Percentiles rank a stretch among this genome's conserved stretches.
Conservation (phyloP, 139 green algal genomes). For the Axilococcus clingmanii region DNA sequence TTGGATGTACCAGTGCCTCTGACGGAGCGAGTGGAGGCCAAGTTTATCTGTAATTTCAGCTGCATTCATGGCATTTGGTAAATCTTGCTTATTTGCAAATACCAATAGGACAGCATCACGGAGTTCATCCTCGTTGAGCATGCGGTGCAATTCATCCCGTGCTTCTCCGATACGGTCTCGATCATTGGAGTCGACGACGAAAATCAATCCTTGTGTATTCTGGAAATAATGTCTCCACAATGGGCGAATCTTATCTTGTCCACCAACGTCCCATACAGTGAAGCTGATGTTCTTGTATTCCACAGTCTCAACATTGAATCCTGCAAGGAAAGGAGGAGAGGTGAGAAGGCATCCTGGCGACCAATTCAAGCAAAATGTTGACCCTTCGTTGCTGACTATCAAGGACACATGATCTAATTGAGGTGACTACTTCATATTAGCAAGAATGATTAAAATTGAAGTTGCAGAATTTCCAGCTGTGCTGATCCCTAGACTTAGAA, state of each 20-base stretch:
- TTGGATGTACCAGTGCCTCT: slow-evolving; percentile 98
- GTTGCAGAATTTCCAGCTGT: too few relatives aligned
- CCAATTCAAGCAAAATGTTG: slow-evolving; percentile 1
- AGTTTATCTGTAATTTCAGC: slow-evolving; percentile 99
- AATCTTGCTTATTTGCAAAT: slow-evolving; percentile 99
- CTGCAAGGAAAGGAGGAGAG: slow-evolving; percentile 4
- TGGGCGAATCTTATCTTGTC: slow-evolving; percentile 89
- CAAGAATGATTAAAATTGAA: too few relatives aligned
- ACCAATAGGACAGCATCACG: slow-evolving; percentile 94
- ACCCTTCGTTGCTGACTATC: too few relatives aligned
- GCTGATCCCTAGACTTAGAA: neutral
- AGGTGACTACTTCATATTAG: too few relatives aligned
- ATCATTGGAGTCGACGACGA: slow-evolving; percentile 98
- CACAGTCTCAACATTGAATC: slow-evolving; percentile 93
- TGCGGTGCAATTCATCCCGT: slow-evolving; percentile 94
- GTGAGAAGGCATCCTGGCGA: neutral
- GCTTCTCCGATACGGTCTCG: slow-evolving; percentile 90
- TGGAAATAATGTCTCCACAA: slow-evolving; percentile 98
- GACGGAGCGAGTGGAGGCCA: slow-evolving; percentile 87
- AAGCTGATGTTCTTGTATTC: slow-evolving; percentile 94
- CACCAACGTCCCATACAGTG: slow-evolving; percentile 94
- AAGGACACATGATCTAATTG: too few relatives aligned
- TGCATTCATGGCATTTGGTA: slow-evolving; percentile 99
- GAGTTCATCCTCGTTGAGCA: slow-evolving; percentile 99
- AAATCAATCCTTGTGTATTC: slow-evolving; percentile 98